Evolutionary conservation across 2,329 filamentous ascomycete genomes (phyloP), one percentile per base, ranked within the genome.

Genomic region (Cordyceps cicadae): DNA sequence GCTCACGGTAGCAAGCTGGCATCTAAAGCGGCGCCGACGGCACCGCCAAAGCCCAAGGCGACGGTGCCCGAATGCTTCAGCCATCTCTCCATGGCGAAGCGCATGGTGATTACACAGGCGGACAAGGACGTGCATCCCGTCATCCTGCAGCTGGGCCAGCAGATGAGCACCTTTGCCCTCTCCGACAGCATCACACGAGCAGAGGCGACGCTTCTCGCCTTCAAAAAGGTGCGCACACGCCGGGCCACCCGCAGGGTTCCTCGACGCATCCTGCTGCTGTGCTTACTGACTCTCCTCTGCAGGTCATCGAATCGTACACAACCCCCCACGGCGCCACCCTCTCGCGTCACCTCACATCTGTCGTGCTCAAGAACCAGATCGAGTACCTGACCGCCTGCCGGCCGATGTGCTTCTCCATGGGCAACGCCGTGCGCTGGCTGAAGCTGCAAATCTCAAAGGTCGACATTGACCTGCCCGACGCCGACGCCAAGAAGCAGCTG

Each of bases 341-440:
- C 48, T 89, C 92, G 21, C 87, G 94, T 39, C 92, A 99, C 77
- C 87, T 99, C 68, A 94, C 91, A 37, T 89, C 90, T 12, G 91
- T 97, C 74, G 87, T 91, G 65, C 85, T 99, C 62, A 94, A 92
- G 69, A 90, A 92, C 43, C 94, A 99, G 75, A 97, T 99, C 70
- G 92, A 95, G 65, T 97, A 95, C 70, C 83, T 99, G 63, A 90
- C 90, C 63, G 91, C 91, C 66, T 97, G 92, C 70, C 87, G 94
- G n/a, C 92, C 94, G 39, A 89, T 99, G 76, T 95, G 90, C 66
- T 94, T 96, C 74, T 91, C 90, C 64, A 96, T 97, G 87, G 94
- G 94, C 63, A 99, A 97, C 72, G 92, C 92, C 41, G 96, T 99
- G 70, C 86, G 94, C 59, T 93, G 92, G 81, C 82, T 99, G 54